Evolutionary conservation across 108 stramenopile genomes (phyloP).

Genomic region (Nitzschia inconspicua): DNA sequence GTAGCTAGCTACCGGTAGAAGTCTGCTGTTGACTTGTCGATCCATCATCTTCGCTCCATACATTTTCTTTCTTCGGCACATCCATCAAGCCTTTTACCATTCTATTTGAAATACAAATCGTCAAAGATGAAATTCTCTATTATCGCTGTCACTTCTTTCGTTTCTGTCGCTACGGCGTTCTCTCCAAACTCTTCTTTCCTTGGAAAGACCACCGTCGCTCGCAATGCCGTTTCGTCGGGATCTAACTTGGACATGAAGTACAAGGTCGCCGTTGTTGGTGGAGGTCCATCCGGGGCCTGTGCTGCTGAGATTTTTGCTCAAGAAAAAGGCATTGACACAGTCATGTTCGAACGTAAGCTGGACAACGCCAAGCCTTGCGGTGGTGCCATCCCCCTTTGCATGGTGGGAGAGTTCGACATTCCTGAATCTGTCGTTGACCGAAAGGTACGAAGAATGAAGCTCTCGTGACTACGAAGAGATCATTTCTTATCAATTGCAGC

Average conservation of each 20-base stretch:
- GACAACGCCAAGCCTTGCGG: conserved; percentile 99
- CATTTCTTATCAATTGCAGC: too few relatives aligned
- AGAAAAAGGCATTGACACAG: conserved; percentile 90
- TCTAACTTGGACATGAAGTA: conserved; percentile 77
- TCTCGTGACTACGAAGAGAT: too few relatives aligned
- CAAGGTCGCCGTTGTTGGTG: conserved; percentile 96
- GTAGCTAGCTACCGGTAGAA: too few relatives aligned
- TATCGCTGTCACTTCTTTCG: conserved; percentile 30
- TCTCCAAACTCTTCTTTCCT: conserved; percentile 49
- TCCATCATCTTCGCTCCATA: background rate
- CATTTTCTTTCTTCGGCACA: background rate
- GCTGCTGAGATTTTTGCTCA: conserved; percentile 97
- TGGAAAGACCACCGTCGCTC: conserved; percentile 39
- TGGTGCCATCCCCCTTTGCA: conserved; percentile 98
- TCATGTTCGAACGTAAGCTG: conserved; percentile 96
- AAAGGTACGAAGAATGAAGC: conserved; percentile 63
- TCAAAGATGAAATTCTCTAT: conserved; percentile 64
- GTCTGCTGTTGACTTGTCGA: background rate
- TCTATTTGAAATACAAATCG: background rate
- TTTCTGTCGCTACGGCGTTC: conserved; percentile 44
- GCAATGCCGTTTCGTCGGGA: conserved; percentile 20
- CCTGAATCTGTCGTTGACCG: conserved; percentile 94
- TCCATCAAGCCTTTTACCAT: background rate
- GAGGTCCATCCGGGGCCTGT: conserved; percentile 96
- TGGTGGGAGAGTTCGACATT: conserved; percentile 98